Conservation (phyloP, 2,329 filamentous ascomycete species). For the Tolypocladium cylindrosporum region DNA sequence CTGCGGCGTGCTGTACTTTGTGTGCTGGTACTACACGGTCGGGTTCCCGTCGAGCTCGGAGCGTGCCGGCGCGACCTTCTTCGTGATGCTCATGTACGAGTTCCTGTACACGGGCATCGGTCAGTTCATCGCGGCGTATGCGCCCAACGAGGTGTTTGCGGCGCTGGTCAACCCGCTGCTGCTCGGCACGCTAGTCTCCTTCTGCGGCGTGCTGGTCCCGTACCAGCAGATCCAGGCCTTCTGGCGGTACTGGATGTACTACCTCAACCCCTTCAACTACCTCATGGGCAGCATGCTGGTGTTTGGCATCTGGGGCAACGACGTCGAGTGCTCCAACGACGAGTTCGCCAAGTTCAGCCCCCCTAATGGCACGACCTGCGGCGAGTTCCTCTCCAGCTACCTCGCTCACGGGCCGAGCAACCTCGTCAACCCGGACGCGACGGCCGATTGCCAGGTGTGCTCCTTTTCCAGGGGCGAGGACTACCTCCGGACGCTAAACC, state of each 20-base stretch:
- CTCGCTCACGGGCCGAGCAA: conserved; percentile 32
- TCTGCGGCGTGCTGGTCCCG: conserved; percentile 67
- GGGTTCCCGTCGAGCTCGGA: conserved; percentile 34
- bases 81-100: conserved; percentile 49
- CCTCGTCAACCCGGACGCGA: conserved; percentile 51
- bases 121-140: conserved; percentile 53
- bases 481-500: conserved; percentile 49
- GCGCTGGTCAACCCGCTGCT: conserved; percentile 46
- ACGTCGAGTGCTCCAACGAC: conserved; percentile 32
- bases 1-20: conserved; percentile 36
- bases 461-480: conserved; percentile 47
- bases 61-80: conserved; percentile 41
- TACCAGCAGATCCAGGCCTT: conserved; percentile 52
- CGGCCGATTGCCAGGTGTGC: conserved; percentile 47
- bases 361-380: conserved; percentile 42
- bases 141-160: conserved; percentile 50
- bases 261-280: conserved; percentile 51
- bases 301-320: conserved; percentile 36
- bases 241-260: conserved; percentile 60
- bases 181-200: conserved; percentile 51
- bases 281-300: conserved; percentile 45
- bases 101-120: conserved; percentile 52
- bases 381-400: conserved; percentile 45
- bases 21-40: conserved; percentile 49
- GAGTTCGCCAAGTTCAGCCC: conserved; percentile 46